Percentiles rank a stretch among this genome's conserved stretches.
phyloP scores from a whole-genome alignment of 805 yeast species.

The Kazachstania bromeliacearum region DNA sequence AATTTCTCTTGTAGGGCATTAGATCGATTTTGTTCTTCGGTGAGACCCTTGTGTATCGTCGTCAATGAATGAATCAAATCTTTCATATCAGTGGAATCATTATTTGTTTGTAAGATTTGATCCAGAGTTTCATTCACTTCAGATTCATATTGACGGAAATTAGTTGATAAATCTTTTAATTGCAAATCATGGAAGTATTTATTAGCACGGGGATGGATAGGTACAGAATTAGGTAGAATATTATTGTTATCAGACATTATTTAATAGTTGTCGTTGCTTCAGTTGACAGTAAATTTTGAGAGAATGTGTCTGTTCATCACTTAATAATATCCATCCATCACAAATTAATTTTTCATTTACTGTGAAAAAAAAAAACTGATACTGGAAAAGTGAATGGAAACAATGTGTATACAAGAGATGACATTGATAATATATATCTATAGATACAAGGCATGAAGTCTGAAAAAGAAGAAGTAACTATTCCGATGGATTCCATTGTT shows the following conservation, averaged over 20 bases:
- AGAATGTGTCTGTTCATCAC: too few relatives aligned
- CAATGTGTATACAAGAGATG: too few relatives aligned
- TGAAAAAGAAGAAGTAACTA: too few relatives aligned
- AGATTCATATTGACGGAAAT: conserved; percentile 9
- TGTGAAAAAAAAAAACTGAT: too few relatives aligned
- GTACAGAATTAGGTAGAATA: conserved; percentile 8
- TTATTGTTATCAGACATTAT: background rate
- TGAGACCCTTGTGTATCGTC: too few relatives aligned
- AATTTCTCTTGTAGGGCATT: conserved; percentile 1
- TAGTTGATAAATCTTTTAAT: conserved; percentile 8
- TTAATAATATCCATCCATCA: too few relatives aligned
- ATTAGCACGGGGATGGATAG: conserved; percentile 15
- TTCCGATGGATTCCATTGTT: conserved; percentile 19
- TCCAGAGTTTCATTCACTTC: conserved; percentile 14
- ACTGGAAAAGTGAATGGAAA: too few relatives aligned
- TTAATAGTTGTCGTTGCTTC: too few relatives aligned
- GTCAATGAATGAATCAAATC: background rate
- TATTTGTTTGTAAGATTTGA: conserved; percentile 7
- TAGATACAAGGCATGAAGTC: too few relatives aligned
- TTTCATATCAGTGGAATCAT: background rate
- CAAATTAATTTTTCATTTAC: too few relatives aligned
- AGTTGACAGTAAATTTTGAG: too few relatives aligned
- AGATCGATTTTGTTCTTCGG: background rate
- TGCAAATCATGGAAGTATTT: conserved; percentile 12
- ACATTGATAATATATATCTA: too few relatives aligned